phyloP scores from a whole-genome alignment of 441 rosid species.

The Bocquillonia castaneifolia region DNA sequence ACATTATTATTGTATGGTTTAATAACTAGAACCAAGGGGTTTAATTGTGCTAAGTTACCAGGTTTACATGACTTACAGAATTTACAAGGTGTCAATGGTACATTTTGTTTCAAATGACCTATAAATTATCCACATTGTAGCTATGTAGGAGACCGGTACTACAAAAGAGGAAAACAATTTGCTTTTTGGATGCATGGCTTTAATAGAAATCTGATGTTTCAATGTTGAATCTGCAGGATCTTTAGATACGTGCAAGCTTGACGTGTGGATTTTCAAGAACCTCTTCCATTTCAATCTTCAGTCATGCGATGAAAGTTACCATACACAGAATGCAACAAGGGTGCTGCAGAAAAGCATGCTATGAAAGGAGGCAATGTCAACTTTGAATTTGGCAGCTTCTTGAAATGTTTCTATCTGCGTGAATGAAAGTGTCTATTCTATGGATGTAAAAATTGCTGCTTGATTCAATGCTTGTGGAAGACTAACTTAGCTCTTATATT shows the following conservation, averaged over 20 bases:
- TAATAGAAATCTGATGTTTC: not conserved
- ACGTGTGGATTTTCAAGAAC: not conserved
- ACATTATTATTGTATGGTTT: not conserved
- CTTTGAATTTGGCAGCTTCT: too few relatives aligned
- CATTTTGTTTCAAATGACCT: not conserved
- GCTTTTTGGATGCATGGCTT: not conserved
- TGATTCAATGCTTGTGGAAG: too few relatives aligned
- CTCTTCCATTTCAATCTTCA: not conserved
- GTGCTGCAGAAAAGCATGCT: not conserved
- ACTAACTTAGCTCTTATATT: too few relatives aligned
- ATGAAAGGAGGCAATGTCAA: too few relatives aligned
- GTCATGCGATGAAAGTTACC: not conserved
- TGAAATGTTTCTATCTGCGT: too few relatives aligned
- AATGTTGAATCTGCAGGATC: slow-evolving; percentile 32
- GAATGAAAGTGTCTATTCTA: too few relatives aligned
- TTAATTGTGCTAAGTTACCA: not conserved
- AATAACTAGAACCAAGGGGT: not conserved
- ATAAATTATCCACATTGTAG: not conserved
- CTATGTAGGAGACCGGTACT: not conserved
- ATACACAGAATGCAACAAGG: not conserved
- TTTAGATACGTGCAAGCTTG: slow-evolving; percentile 21
- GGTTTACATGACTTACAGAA: not conserved
- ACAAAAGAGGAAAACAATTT: not conserved
- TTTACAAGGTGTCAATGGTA: not conserved
- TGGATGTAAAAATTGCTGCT: too few relatives aligned